Conservation (phyloP, 179 eudicot species). For the Heliamphora pulchella region DNA sequence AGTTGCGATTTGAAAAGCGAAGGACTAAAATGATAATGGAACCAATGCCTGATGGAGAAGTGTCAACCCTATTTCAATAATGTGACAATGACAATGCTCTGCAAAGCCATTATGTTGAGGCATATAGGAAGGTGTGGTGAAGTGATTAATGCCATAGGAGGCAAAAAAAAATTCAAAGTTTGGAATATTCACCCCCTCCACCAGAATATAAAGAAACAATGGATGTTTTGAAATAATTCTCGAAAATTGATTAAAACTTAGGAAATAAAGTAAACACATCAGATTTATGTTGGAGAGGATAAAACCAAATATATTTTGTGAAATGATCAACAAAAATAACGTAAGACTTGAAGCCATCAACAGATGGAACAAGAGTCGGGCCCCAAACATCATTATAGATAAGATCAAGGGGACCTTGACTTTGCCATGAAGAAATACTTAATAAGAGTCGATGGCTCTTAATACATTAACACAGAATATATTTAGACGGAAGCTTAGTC, state of each 20-base stretch:
- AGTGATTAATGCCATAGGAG: not conserved
- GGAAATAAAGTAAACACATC: not conserved
- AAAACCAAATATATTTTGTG: not conserved
- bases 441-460: too few relatives aligned
- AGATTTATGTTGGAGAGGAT: not conserved
- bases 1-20: too few relatives aligned
- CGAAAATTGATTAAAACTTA: not conserved
- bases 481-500: not conserved
- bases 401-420: too few relatives aligned
- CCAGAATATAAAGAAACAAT: not conserved
- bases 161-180: not conserved
- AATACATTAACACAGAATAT: too few relatives aligned
- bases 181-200: not conserved
- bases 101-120: not conserved
- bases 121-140: not conserved
- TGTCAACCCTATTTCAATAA: too few relatives aligned
- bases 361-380: not conserved
- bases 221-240: not conserved
- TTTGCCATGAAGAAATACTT: too few relatives aligned
- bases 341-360: not conserved
- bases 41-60: too few relatives aligned
- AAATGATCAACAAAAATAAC: conserved; percentile 10
- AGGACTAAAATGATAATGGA: too few relatives aligned
- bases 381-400: not conserved
- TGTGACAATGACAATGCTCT: too few relatives aligned